Conservation (phyloP, 2,329 filamentous ascomycete genomes). For the Penicillium sp. region DNA sequence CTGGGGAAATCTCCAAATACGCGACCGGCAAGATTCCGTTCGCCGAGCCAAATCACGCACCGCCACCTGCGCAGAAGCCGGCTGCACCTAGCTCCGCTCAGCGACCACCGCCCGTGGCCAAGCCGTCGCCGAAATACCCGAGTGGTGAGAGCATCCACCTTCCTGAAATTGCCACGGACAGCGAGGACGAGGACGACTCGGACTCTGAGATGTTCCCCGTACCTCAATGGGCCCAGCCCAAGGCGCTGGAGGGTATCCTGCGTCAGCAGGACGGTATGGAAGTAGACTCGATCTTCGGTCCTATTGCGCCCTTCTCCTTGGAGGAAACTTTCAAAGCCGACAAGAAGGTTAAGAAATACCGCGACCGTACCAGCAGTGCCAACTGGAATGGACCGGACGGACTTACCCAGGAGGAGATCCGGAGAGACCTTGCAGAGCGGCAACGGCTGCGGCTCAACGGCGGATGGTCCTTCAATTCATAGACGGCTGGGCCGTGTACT, state of each 20-base stretch:
- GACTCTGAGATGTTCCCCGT: constrained; percentile 59
- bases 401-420: constrained; percentile 82
- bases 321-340: constrained; percentile 93
- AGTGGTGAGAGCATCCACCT: constrained; percentile 88
- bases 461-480: constrained; percentile 65
- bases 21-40: constrained; percentile 88
- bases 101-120: constrained; percentile 37
- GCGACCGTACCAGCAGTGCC: constrained; percentile 85
- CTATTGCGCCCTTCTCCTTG: constrained; percentile 82
- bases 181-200: constrained; percentile 71
- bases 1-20: constrained; percentile 79
- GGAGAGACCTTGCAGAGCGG: constrained; percentile 71
- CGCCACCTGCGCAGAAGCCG: constrained; percentile 57
- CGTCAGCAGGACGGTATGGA: constrained; percentile 68
- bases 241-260: constrained; percentile 70
- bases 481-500: background rate
- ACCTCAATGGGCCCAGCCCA: constrained; percentile 83
- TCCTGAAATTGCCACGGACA: constrained; percentile 92
- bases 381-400: constrained; percentile 83
- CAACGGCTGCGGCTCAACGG: constrained; percentile 77
- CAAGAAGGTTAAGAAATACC: constrained; percentile 83
- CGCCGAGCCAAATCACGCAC: constrained; percentile 62
- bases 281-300: constrained; percentile 86
- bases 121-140: constrained; percentile 77
- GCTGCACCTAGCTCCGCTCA: constrained; percentile 52